These are phyloP conservation scores for Thinopyrum elongatum DNA, from an alignment of 176 grass and related monocot species.

Conservation along the genomic window DNA sequence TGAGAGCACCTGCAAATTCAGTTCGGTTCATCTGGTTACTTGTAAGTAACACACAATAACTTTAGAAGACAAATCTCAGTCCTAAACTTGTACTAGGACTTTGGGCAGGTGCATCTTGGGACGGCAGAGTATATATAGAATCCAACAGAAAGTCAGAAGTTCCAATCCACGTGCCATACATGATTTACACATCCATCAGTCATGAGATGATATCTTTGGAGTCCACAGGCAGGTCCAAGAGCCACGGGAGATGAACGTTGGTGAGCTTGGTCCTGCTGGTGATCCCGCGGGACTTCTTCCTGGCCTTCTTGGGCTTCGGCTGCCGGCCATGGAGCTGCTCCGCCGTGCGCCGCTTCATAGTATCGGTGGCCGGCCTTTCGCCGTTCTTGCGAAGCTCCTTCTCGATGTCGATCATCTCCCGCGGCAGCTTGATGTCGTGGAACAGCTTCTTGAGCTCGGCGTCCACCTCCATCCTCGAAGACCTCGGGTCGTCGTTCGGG, in stretches of 20 bases:
- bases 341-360: not conserved
- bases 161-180: too few species aligned
- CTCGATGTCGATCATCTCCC: not conserved
- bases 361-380: not conserved
- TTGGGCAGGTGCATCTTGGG: too few species aligned
- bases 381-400: not conserved
- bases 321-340: not conserved
- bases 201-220: not conserved
- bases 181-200: too few species aligned
- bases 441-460: not conserved
- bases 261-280: not conserved
- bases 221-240: not conserved
- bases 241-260: not conserved
- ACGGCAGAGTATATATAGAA: too few species aligned
- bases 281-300: not conserved
- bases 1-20: too few species aligned
- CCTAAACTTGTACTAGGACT: too few species aligned
- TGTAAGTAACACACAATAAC: too few species aligned
- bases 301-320: not conserved
- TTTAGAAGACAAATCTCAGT: too few species aligned
- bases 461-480: not conserved
- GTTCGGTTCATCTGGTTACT: too few species aligned
- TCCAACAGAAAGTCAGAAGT: too few species aligned
- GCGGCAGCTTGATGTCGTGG: not conserved
- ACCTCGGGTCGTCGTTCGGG: not conserved